A percentile compares a stretch with the other conserved stretches of the same genome.
These are phyloP conservation scores for Diophrys appendiculata DNA, from an alignment of 73 alveolate genomes.

Conservation along the genomic window DNA sequence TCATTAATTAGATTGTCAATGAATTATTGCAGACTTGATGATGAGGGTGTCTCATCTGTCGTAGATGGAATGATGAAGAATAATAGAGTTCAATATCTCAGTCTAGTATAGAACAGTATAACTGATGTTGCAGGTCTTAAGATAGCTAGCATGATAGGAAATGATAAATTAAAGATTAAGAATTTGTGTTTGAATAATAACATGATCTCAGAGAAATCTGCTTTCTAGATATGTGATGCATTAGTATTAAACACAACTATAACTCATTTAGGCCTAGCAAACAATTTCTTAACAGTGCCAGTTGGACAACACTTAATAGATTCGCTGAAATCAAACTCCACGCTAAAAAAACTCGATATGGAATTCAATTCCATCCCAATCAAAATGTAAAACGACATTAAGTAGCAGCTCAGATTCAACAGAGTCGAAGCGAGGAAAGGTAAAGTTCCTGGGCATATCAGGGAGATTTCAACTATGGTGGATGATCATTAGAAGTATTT, in stretches of 20 bases:
- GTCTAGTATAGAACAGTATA: background rate
- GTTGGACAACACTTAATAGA: background rate
- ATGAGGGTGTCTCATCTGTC: background rate
- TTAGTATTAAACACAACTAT: background rate
- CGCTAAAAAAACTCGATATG: too few species aligned
- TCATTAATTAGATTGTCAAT: background rate
- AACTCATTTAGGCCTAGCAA: background rate
- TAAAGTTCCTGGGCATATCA: background rate
- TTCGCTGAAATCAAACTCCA: background rate
- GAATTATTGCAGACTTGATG: background rate
- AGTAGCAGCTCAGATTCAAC: background rate
- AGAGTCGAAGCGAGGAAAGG: background rate
- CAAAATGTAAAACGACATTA: background rate
- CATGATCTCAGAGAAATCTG: background rate
- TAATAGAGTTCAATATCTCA: too few species aligned
- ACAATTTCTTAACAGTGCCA: background rate
- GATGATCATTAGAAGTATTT: background rate
- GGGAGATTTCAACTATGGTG: background rate
- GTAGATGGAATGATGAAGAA: background rate
- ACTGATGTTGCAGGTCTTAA: background rate
- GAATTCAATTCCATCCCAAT: background rate
- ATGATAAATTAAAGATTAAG: background rate
- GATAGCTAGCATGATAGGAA: background rate
- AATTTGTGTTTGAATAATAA: too few species aligned
- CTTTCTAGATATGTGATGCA: background rate